Evolutionary conservation across 768 basidiomycete species (phyloP).

Genomic region (Daedaleopsis nitida): DNA sequence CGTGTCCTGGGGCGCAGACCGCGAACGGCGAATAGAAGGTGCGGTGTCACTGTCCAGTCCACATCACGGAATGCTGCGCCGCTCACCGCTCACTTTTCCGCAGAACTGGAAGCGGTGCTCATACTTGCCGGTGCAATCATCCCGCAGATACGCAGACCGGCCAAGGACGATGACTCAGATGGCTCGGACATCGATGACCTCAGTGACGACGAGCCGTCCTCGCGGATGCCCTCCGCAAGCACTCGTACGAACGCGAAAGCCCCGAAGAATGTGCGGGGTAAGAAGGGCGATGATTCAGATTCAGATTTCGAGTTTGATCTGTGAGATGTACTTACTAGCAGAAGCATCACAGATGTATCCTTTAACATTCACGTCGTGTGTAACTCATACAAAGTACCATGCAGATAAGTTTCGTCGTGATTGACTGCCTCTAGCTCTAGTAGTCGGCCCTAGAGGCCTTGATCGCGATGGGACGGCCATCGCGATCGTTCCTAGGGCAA

Average conservation of each 20-base stretch:
- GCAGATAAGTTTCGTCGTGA: no score
- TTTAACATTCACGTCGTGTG: neutral
- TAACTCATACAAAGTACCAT: neutral
- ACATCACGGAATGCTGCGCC: constrained; percentile 10
- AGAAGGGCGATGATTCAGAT: constrained; percentile 72
- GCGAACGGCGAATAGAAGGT: constrained; percentile 81
- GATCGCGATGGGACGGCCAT: no score
- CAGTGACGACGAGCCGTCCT: constrained; percentile 49
- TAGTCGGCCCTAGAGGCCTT: no score
- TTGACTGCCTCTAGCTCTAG: no score
- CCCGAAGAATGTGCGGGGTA: constrained; percentile 58
- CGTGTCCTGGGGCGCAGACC: constrained; percentile 80
- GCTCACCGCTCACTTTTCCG: neutral
- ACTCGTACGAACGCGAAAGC: constrained; percentile 55
- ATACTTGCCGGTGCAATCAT: constrained; percentile 68
- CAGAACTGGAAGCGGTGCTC: constrained; percentile 74
- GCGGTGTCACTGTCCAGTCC: constrained; percentile 15
- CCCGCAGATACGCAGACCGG: constrained; percentile 48
- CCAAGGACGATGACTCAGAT: constrained; percentile 34
- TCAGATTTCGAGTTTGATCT: constrained; percentile 62
- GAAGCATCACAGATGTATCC: neutral
- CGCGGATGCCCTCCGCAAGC: constrained; percentile 56
- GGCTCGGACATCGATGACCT: constrained; percentile 51
- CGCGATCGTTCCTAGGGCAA: no score
- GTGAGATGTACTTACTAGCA: neutral